Base-by-base conservation (phyloP, 2,329 filamentous ascomycete genomes). In the Ceratocystis diversiconidia region DNA sequence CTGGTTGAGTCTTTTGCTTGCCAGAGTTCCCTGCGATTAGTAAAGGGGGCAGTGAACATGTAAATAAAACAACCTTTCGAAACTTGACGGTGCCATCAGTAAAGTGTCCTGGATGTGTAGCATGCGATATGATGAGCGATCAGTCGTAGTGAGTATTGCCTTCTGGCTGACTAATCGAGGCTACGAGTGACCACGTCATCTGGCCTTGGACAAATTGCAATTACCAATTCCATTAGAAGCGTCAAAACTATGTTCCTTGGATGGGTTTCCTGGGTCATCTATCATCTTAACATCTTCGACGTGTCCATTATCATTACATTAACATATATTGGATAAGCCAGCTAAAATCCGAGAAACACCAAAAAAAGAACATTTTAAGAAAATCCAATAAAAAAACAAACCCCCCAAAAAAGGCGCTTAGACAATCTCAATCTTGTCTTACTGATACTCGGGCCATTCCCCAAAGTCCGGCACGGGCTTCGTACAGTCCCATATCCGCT, bases 401-500 rank as follows among this genome's bases (percentile, higher is more conserved):
- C 1, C 44, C 17, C n/a, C 17, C 15, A 32, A 32, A 15, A 41
- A 5, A 15, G 3, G 12, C 10, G 12, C 36, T 5, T 12, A 12
- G 3, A 12, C 36, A 41, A 15, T 50, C 22, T 12, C 22, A 25
- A 17, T n/a, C 12, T 2, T 7, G 15, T 7, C 25, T 64, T 36
- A 68, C 52, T 67, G 22, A 55, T 66, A 66, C 68, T 75, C 73
- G 3, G 72, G 69, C 43, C 75, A 64, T 15, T 68, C 71, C 5
- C 68, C 70, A 67, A 75, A 74, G 55, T 61, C 68, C 5, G 74
- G 74, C 2, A 72, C 67, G 4, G 69, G 69, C 15, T 69, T 32
- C 7, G 70, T 52, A 61, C 82, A 84, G 66, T 78, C 80, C 69
- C 82, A 84, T 6, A 75, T 73, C 15, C 79, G 76, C 19, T 76